These are phyloP conservation scores for Candida pseudofarinosa DNA, from an alignment of 805 yeast genomes.

Conservation along the genomic window DNA sequence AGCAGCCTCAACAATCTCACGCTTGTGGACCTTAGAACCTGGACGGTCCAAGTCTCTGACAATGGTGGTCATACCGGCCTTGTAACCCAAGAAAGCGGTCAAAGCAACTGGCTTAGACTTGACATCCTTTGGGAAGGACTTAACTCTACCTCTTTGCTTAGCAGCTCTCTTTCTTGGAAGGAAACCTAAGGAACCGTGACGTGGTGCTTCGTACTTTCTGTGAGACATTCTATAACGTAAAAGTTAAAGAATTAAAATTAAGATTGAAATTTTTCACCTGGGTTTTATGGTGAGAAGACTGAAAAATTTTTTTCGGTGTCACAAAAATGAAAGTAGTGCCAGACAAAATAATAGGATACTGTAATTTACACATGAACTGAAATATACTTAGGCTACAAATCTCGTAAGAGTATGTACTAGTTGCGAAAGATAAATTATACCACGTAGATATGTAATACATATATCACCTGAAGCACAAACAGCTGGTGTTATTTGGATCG, in stretches of 20 bases:
- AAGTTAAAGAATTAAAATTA: conserved; percentile 11
- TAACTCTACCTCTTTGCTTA: conserved; percentile 97
- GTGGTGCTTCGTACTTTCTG: conserved; percentile 99
- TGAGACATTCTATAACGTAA: conserved; percentile 70
- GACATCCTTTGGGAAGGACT: conserved; percentile 99
- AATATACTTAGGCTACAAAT: not conserved
- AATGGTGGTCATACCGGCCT: conserved; percentile 99
- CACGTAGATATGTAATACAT: not conserved
- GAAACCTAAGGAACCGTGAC: conserved; percentile 99
- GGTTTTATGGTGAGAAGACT: not conserved
- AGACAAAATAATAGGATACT: not conserved
- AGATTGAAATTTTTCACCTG: conserved; percentile 3
- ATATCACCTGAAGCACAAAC: not conserved
- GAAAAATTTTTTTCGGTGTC: conserved; percentile 5
- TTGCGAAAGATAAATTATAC: not conserved
- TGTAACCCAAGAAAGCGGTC: conserved; percentile 99
- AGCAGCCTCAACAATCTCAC: conserved; percentile 99
- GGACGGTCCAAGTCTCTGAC: conserved; percentile 99
- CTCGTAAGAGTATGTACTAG: no score
- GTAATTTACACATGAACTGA: not conserved
- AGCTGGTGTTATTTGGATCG: not conserved
- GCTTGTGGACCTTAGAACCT: conserved; percentile 99
- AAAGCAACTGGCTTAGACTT: conserved; percentile 96
- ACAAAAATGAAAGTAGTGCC: not conserved
- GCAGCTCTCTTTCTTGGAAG: conserved; percentile 99